Percentiles rank a stretch among this genome's conserved stretches.
Conservation (phyloP, 495 filamentous ascomycete species). For the Aspergillus diversus region DNA sequence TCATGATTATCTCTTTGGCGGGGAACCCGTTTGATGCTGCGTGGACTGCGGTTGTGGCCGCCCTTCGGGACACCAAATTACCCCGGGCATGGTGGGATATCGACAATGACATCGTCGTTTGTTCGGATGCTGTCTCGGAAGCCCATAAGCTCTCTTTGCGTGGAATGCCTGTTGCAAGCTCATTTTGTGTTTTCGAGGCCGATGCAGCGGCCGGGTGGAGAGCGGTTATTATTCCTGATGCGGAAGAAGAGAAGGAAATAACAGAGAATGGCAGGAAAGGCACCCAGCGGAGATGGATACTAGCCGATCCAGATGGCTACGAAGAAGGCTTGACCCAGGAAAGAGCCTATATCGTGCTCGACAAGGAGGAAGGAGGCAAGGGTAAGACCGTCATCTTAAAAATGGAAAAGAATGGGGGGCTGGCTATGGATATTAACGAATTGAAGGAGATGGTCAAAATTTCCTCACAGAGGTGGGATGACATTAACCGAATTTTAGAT, state of each 20-base stretch:
- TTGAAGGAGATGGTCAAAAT: constrained; percentile 57
- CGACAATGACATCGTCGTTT: constrained; percentile 77
- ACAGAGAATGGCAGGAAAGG: constrained; percentile 39
- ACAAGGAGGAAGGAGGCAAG: constrained; percentile 53
- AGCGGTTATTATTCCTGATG: constrained; percentile 43
- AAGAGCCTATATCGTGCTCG: constrained; percentile 71
- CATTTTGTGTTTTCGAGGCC: constrained; percentile 73
- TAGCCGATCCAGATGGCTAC: constrained; percentile 86
- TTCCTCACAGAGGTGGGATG: constrained; percentile 58
- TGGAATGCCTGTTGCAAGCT: constrained; percentile 69
- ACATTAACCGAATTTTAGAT: constrained; percentile 52
- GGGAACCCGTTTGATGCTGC: constrained; percentile 89
- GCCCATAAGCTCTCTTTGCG: constrained; percentile 56
- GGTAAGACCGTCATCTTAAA: constrained; percentile 62
- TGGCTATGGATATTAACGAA: constrained; percentile 55
- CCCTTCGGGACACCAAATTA: constrained; percentile 77
- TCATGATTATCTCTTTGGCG: constrained; percentile 87
- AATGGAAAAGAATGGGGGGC: constrained; percentile 85
- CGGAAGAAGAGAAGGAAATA: constrained; percentile 44
- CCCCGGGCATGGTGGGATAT: constrained; percentile 84
- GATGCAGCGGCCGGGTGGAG: constrained; percentile 54
- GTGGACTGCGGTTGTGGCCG: constrained; percentile 82
- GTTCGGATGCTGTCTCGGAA: constrained; percentile 59
- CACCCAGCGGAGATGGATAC: constrained; percentile 66
- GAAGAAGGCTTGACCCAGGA: constrained; percentile 85